Conservation (phyloP, 768 basidiomycete genomes). For the Xerocomus spinulosus region DNA sequence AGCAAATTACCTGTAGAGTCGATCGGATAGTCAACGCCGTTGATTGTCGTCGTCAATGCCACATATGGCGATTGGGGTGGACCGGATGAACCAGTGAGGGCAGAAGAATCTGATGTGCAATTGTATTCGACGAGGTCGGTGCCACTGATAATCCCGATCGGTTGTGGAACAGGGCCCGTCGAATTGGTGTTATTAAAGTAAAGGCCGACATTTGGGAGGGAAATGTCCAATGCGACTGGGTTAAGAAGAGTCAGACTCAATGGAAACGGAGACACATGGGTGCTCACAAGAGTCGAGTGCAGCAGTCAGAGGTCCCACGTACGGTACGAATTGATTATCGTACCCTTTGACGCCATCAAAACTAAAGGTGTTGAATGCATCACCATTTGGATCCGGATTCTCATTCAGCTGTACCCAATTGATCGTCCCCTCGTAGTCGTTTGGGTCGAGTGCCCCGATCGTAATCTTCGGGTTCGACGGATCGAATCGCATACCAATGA, state of each 20-base stretch:
- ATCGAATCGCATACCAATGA: conserved; percentile 29
- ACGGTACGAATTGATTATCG: conserved; percentile 24
- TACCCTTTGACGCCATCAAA: conserved; percentile 31
- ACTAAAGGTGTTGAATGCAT: conserved; percentile 18
- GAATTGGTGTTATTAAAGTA: conserved; percentile 18
- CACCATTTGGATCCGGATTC: conserved; percentile 13
- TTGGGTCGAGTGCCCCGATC: conserved; percentile 30
- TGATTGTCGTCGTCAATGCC: conserved; percentile 26
- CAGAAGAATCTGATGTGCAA: conserved; percentile 7
- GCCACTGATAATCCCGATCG: not conserved
- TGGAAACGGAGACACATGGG: not conserved
- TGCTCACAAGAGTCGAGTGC: conserved; percentile 25
- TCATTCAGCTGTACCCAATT: conserved; percentile 26
- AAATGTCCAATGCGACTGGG: conserved; percentile 15
- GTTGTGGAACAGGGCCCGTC: conserved; percentile 21
- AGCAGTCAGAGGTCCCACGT: conserved; percentile 10
- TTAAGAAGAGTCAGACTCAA: not conserved
- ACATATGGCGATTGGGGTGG: conserved; percentile 18
- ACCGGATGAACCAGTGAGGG: not conserved
- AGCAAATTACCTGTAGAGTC: conserved; percentile 23
- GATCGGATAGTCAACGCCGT: conserved; percentile 30
- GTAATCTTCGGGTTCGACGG: conserved; percentile 27
- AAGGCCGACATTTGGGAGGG: conserved; percentile 12
- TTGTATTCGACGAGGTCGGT: conserved; percentile 9
- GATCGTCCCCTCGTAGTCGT: conserved; percentile 29